Conservation (phyloP, 202 grass and related monocot species). For the Musa balbisiana region DNA sequence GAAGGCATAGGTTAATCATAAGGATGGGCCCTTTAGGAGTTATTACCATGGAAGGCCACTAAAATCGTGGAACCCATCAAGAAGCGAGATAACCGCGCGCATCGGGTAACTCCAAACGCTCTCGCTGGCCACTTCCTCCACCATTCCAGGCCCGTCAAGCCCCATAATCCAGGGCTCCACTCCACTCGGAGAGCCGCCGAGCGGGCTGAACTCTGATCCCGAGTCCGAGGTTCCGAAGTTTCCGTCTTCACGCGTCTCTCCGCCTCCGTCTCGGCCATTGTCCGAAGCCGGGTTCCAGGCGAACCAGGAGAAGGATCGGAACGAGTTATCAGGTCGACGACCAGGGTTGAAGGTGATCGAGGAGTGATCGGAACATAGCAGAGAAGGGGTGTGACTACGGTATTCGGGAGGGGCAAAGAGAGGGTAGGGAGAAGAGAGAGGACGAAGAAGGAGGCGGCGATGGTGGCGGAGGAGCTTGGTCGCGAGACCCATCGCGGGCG, state of each 20-base stretch:
- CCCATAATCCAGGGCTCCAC: conserved; percentile 17
- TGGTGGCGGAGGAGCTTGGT: conserved; percentile 31
- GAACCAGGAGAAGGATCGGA: conserved; percentile 56
- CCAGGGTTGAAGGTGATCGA: background rate
- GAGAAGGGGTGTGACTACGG: background rate
- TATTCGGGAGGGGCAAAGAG: background rate
- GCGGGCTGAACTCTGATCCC: background rate
- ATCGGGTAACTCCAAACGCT: conserved; percentile 29
- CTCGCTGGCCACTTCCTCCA: conserved; percentile 27
- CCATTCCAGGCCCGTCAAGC: conserved; percentile 3
- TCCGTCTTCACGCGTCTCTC: background rate
- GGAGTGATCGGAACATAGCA: background rate
- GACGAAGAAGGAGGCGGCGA: conserved; percentile 20
- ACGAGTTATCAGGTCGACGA: conserved; percentile 3
- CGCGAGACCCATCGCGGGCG: conserved; percentile 31
- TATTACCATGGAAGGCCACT: conserved; percentile 82
- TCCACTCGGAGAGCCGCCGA: conserved; percentile 9
- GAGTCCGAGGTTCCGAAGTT: background rate
- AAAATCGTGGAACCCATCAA: conserved; percentile 59
- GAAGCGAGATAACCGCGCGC: conserved; percentile 21
- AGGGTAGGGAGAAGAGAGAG: background rate
- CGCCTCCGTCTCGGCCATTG: background rate
- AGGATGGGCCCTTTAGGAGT: background rate
- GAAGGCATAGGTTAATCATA: background rate
- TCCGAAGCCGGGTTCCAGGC: conserved; percentile 16